Base-by-base conservation (phyloP, 2,329 filamentous ascomycete species). In the Trichoderma arundinaceum region DNA sequence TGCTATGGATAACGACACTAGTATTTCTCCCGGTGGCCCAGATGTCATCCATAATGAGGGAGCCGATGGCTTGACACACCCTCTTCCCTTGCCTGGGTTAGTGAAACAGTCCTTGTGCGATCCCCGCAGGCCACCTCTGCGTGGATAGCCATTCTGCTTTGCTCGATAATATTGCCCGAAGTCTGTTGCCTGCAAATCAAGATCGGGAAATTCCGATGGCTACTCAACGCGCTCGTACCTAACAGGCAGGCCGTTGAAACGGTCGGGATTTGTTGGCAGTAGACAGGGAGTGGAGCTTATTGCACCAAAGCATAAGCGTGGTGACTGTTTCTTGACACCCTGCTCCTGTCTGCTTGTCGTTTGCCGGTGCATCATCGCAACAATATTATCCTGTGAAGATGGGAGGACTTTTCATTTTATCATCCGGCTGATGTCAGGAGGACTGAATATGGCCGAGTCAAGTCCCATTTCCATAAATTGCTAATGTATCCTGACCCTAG, bases 311-410 rank as follows among this genome's bases (percentile, higher is more conserved):
- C 17, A 19, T 46, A 8, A 19, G 7, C 9, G n/a, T 19, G 39
- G 13, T 46, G n/a, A 19, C 6, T 17, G 10, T 19, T 8, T 19
- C 17, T 35, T 35, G n/a, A 17, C 28, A n/a, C 22, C 22, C 46
- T 49, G 19, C 48, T 52, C 48, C 48, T 52, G 13, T 52, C 48
- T 33, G 22, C 33, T 28, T 33, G 48, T 28, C 48, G 28, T 28
- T 51, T 52, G 48, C 48, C 48, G 35, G 48, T 52, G 35, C 48
- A 52, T 52, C 28, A 33, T 35, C 44, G 44, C 28, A 52, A 9
- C 15, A 52, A 33, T 52, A 52, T 52, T 35, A 52, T 52, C 7
- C 6, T n/a, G 48, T n/a, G 28, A n/a, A 33, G 15, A 28, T 10
- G n/a, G 46, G 12, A 13, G 46, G 22, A 49, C 19, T 32, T 32